Evolutionary conservation across 805 yeast species (phyloP), one percentile per base, ranked within the genome.

Genomic region (Candida quercuum): DNA sequence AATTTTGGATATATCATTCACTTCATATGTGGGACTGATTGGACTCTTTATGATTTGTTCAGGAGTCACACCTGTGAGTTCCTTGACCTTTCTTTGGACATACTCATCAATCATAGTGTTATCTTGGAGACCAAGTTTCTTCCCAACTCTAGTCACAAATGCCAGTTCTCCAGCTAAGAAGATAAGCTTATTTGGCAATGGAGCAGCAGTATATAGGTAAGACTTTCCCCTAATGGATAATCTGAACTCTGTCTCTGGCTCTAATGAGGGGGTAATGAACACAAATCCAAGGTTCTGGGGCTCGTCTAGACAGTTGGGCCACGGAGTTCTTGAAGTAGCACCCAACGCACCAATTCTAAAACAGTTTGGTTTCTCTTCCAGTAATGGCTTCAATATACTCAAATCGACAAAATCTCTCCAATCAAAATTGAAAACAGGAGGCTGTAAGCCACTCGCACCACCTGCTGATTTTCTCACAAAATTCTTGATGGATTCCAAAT

Each of bases 361-460:
- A 51, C 77, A 71, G 36, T 52, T 60, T 29, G 73, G 72, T 36
- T 59, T 64, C 42, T 65, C 69, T 25, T 51, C 54, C 6, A 64
- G 37, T 22, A 65, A 40, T 0, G 67, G 67, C 33, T 63, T 57
- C 42, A 71, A 54, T 18, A 60, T 57, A 7, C 67, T 61, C 57
- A 73, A 58, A 40, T 74, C 78, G 4, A 66, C 63, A 71, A 78
- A 74, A 50, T 75, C 81, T 39, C 62, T 63, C 81, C 80, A 75
- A 45, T 73, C 74, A 55, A 75, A 74, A 15, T 54, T 61, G 32
- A 63, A 56, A 14, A 54, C 60, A 0, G 69, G 66, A 2, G 56
- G 53, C 43, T 43, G 55, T 38, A 33, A 28, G 3, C 43, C 45
- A 15, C 47, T 38, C 2, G 49, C 65, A 42, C 28, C 50, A 37